Conservation (phyloP, 805 yeast genomes). For the Metschnikowia chrysomelidarum region DNA sequence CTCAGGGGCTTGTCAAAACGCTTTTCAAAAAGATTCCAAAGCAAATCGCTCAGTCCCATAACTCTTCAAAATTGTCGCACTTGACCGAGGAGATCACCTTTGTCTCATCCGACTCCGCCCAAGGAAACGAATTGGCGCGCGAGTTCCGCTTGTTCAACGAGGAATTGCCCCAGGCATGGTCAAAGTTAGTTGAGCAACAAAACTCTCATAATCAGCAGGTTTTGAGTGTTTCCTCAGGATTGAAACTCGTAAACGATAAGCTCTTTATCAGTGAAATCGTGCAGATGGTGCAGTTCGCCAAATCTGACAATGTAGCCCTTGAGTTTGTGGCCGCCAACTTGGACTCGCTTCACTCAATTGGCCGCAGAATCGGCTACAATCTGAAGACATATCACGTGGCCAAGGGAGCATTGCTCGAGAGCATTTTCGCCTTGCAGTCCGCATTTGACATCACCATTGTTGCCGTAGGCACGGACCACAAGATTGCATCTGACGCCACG, state of each 20-base stretch:
- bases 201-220: conserved; percentile 12
- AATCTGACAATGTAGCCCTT: conserved; percentile 18
- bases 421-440: conserved; percentile 16
- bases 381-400: conserved; percentile 43
- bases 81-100: conserved; percentile 29
- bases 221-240: conserved; percentile 21
- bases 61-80: conserved; percentile 11
- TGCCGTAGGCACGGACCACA: conserved; percentile 17
- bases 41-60: conserved; percentile 16
- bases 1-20: conserved; percentile 12
- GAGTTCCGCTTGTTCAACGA: conserved; percentile 28
- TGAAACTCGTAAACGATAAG: conserved; percentile 42
- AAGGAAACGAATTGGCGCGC: conserved; percentile 14
- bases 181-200: conserved; percentile 16
- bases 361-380: conserved; percentile 41
- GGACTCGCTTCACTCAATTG: conserved; percentile 42
- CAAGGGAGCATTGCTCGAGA: conserved; percentile 28
- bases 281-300: conserved; percentile 43
- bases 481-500: conserved; percentile 12
- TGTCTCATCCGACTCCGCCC: conserved; percentile 12
- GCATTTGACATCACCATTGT: conserved; percentile 23
- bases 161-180: conserved; percentile 38
- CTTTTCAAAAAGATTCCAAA: conserved; percentile 22
- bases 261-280: conserved; percentile 48
- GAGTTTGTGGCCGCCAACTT: conserved; percentile 38